phyloP scores from a whole-genome alignment of 2,329 filamentous ascomycete genomes.

The Cercospora janseana region DNA sequence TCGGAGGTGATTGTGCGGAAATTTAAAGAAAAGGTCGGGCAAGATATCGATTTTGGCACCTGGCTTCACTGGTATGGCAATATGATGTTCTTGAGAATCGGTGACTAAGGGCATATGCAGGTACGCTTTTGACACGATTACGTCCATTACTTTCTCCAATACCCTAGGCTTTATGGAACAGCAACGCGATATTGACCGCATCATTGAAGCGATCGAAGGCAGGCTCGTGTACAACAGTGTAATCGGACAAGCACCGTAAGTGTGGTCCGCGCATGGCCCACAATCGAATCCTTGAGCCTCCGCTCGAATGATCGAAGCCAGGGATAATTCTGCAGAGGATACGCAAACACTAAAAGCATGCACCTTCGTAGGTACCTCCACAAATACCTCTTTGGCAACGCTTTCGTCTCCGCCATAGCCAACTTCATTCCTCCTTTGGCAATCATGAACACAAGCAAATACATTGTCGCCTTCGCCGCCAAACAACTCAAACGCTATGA shows the following conservation, averaged over 20 bases:
- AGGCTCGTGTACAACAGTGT: slow-evolving; percentile 28
- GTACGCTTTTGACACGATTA: slow-evolving; percentile 30
- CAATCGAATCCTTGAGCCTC: slow-evolving; percentile 14
- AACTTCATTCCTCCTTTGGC: slow-evolving; percentile 22
- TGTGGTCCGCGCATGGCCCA: not conserved
- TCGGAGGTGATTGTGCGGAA: slow-evolving; percentile 25
- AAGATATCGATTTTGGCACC: slow-evolving; percentile 26
- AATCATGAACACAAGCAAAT: slow-evolving; percentile 25
- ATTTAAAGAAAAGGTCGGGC: slow-evolving; percentile 20
- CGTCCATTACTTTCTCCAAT: slow-evolving; percentile 28
- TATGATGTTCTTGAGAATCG: not conserved
- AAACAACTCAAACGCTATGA: slow-evolving; percentile 24
- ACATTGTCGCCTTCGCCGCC: slow-evolving; percentile 29
- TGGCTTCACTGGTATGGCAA: slow-evolving; percentile 26
- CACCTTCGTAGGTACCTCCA: slow-evolving; percentile 22
- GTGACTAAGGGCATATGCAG: not conserved
- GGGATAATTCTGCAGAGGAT: too few species aligned
- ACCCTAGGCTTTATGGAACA: slow-evolving; percentile 27
- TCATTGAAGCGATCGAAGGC: slow-evolving; percentile 23
- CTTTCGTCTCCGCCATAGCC: slow-evolving; percentile 18
- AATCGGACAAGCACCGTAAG: slow-evolving; percentile 25
- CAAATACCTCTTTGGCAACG: slow-evolving; percentile 27
- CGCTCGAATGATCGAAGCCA: slow-evolving; percentile 10
- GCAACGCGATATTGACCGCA: slow-evolving; percentile 22
- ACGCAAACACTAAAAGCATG: too few species aligned